Conservation (phyloP, 2,329 filamentous ascomycete species). For the Teratosphaeria zuluensis region DNA sequence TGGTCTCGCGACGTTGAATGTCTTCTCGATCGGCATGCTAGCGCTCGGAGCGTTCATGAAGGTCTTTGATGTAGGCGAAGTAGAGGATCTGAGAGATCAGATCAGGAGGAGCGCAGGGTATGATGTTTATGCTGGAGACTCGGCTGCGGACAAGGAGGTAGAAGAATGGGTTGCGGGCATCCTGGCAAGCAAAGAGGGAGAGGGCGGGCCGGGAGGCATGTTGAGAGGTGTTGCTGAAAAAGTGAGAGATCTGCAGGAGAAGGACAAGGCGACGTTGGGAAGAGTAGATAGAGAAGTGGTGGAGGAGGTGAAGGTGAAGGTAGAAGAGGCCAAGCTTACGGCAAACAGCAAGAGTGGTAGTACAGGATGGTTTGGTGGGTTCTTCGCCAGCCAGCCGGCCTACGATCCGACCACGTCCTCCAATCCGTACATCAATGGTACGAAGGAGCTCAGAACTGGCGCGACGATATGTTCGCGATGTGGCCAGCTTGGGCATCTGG, state of each 20-base stretch:
- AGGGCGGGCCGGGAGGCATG: neutral
- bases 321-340: neutral
- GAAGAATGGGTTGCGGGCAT: slow-evolving; percentile 36
- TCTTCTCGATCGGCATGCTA: slow-evolving; percentile 66
- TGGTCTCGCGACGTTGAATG: slow-evolving; percentile 78
- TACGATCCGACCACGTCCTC: neutral
- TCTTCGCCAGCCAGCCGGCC: neutral
- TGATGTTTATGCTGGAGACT: slow-evolving; percentile 46
- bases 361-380: neutral
- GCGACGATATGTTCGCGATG: neutral
- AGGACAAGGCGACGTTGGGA: slow-evolving; percentile 1
- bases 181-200: neutral
- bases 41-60: slow-evolving; percentile 63
- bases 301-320: neutral
- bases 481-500: neutral
- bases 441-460: neutral
- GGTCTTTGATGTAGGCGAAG: slow-evolving; percentile 58
- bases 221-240: neutral
- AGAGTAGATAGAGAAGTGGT: neutral
- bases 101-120: slow-evolving; percentile 49
- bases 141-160: slow-evolving; percentile 43
- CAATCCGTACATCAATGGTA: slow-evolving; percentile 1
- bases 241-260: neutral
- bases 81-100: slow-evolving; percentile 49
- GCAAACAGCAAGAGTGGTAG: neutral